Evolutionary conservation across 768 basidiomycete genomes (phyloP).

Genomic region (Fomitopsis pulvina): DNA sequence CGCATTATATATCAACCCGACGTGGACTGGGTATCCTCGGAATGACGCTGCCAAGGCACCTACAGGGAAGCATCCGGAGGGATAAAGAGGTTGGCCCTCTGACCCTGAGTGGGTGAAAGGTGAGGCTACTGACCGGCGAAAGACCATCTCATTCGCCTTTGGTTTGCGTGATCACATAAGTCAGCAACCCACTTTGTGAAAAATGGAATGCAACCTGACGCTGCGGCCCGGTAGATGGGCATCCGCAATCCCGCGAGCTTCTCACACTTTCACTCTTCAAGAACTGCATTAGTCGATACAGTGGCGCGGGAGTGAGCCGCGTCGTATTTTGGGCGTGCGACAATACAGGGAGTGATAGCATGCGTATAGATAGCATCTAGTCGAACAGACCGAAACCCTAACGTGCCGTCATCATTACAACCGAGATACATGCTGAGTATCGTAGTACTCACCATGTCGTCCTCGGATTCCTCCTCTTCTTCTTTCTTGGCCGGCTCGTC

Average conservation of each 20-base stretch:
- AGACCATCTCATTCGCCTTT: no score
- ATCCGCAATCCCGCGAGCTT: not conserved
- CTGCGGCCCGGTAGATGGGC: not conserved
- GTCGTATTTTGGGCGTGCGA: not conserved
- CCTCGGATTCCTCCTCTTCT: slow-evolving; percentile 80
- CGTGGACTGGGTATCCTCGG: not conserved
- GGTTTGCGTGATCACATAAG: no score
- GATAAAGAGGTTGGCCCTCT: not conserved
- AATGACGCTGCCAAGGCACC: not conserved
- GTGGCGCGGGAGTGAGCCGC: not conserved
- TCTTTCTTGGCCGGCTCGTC: slow-evolving; percentile 31
- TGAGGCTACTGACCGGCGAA: no score
- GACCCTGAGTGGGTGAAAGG: no score
- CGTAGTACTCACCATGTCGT: slow-evolving; percentile 67
- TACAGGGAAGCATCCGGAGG: not conserved
- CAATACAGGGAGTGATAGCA: slow-evolving; percentile 12
- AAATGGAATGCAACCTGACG: not conserved
- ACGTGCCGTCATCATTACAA: no score
- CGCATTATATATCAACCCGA: not conserved
- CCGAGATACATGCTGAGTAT: no score
- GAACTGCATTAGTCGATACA: not conserved
- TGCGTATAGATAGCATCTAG: slow-evolving; percentile 31
- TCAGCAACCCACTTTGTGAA: no score
- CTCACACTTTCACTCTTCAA: not conserved
- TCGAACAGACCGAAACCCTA: slow-evolving; percentile 97